phyloP scores from a whole-genome alignment of 2,329 filamentous ascomycete species.

The Pseudogymnoascus sp. region DNA sequence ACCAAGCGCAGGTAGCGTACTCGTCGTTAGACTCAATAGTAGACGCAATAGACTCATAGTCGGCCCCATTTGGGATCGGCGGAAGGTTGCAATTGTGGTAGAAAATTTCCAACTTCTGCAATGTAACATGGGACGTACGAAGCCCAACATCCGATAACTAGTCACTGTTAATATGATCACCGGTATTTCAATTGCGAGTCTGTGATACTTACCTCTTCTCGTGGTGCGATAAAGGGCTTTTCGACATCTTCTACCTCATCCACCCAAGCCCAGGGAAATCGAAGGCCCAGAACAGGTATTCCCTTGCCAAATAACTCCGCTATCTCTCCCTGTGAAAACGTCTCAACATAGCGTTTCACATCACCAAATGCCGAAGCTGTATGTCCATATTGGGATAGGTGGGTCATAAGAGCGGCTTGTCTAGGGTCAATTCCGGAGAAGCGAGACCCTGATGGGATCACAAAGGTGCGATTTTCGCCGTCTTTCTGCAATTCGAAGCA shows the following conservation, averaged over 20 bases:
- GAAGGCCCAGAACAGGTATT: not conserved
- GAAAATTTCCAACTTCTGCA: constrained; percentile 9
- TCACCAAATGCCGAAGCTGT: constrained; percentile 26
- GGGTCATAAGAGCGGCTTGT: constrained; percentile 20
- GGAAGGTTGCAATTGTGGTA: constrained; percentile 1
- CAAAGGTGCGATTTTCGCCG: not conserved
- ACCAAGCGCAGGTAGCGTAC: not conserved
- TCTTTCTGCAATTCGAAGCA: not conserved
- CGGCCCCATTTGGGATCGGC: not conserved
- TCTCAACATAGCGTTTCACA: constrained; percentile 23
- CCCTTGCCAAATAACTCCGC: not conserved
- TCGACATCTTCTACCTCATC: not conserved
- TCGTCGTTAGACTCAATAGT: not conserved
- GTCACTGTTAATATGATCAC: not conserved
- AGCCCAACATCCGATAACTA: constrained; percentile 5
- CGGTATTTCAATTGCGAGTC: not conserved
- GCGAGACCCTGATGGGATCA: not conserved
- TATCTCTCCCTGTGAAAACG: not conserved
- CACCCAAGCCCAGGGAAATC: not conserved
- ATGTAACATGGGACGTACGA: constrained; percentile 1
- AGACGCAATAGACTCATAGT: not conserved
- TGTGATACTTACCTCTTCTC: not conserved
- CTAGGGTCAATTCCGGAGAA: not conserved
- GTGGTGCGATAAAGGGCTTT: not conserved
- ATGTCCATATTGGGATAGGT: constrained; percentile 24